phyloP scores from a whole-genome alignment of 2,329 filamentous ascomycete species.

The Botrytis deweyae region DNA sequence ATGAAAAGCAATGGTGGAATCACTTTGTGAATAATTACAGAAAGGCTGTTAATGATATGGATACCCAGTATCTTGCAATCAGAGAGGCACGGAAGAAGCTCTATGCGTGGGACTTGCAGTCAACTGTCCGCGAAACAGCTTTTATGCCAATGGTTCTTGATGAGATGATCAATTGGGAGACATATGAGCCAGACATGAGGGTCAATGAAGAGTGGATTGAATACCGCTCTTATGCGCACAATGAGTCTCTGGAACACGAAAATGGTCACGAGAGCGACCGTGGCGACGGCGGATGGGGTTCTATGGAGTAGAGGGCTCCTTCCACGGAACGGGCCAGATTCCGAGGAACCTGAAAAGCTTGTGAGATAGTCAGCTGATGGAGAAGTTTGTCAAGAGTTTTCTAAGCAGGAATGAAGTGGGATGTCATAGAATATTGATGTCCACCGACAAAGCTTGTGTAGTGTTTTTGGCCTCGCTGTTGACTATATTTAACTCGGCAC shows the following conservation, averaged over 20 bases:
- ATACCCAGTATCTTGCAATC: background rate
- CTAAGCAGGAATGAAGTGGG: background rate
- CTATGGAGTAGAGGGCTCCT: background rate
- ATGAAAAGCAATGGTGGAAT: background rate
- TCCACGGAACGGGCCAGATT: background rate
- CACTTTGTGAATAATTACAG: background rate
- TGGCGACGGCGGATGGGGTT: too few species aligned
- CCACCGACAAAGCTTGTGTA: accelerated
- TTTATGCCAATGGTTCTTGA: background rate
- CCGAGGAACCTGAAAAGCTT: background rate
- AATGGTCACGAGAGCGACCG: background rate
- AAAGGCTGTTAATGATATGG: background rate
- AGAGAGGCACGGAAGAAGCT: background rate
- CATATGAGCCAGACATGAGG: background rate
- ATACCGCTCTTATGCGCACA: background rate
- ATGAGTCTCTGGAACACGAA: too few species aligned
- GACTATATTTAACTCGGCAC: too few species aligned
- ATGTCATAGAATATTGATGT: background rate
- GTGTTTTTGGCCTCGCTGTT: background rate
- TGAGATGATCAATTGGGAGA: background rate
- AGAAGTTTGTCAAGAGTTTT: background rate
- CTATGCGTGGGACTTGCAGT: background rate
- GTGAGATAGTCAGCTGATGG: background rate
- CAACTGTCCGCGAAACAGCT: background rate
- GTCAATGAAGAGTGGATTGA: background rate